Conservation (phyloP, 177 flowering plant species). For the Tripterygium wilfordii region DNA sequence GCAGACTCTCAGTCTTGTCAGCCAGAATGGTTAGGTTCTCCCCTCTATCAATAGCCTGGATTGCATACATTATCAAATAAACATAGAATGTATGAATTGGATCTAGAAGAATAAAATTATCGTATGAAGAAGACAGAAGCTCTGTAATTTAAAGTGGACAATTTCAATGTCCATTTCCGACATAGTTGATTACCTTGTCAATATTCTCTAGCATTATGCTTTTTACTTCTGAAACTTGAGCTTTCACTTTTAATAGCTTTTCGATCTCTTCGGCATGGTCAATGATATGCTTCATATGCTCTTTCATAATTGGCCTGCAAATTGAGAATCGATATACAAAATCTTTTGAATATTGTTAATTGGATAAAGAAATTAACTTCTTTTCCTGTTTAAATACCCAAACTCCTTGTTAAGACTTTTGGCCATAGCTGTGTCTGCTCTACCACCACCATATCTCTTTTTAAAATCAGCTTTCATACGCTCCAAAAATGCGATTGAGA, state of each 20-base stretch:
- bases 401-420: constrained; percentile 92
- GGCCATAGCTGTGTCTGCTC: constrained; percentile 81
- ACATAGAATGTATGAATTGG: too few relatives aligned
- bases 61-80: constrained; percentile 9
- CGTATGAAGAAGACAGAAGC: too few relatives aligned
- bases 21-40: constrained; percentile 57
- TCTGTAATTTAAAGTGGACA: too few relatives aligned
- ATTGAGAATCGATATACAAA: background rate
- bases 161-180: background rate
- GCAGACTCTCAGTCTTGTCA: constrained; percentile 72
- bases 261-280: constrained; percentile 90
- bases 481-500: constrained; percentile 78
- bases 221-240: constrained; percentile 91
- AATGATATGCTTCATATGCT: constrained; percentile 79
- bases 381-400: constrained; percentile 43
- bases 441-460: constrained; percentile 85
- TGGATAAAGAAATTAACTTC: too few relatives aligned
- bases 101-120: too few relatives aligned
- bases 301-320: constrained; percentile 76
- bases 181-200: constrained; percentile 59
- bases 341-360: too few relatives aligned
- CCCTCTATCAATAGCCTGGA: constrained; percentile 78
- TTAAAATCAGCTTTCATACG: constrained; percentile 69
- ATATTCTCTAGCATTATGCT: constrained; percentile 83
- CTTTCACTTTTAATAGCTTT: constrained; percentile 78